These are phyloP conservation scores for Corymbia calophylla DNA, from an alignment of 441 rosid species.

Conservation along the genomic window DNA sequence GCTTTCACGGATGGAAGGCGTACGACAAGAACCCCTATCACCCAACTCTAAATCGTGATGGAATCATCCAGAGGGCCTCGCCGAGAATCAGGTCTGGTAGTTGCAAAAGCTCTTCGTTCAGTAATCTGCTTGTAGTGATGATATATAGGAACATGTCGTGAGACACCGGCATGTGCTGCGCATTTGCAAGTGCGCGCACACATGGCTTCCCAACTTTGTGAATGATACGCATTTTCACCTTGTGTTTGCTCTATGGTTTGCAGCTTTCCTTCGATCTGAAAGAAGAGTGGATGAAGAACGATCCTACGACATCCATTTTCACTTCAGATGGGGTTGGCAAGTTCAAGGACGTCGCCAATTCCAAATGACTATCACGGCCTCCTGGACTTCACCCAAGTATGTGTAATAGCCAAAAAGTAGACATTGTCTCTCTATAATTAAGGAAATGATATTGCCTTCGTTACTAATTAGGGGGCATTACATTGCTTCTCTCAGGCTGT, in stretches of 20 bases:
- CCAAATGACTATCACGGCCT: conserved; percentile 55
- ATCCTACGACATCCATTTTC: conserved; percentile 48
- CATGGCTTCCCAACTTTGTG: background rate
- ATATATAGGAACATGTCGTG: background rate
- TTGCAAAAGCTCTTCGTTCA: background rate
- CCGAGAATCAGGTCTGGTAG: background rate
- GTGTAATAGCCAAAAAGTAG: background rate
- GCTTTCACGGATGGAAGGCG: conserved; percentile 1
- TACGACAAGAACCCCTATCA: background rate
- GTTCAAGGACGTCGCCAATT: conserved; percentile 40
- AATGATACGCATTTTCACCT: background rate
- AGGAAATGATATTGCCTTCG: background rate
- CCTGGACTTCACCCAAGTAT: conserved; percentile 33
- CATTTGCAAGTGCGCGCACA: background rate
- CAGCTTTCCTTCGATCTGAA: conserved; percentile 1
- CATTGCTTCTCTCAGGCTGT: conserved; percentile 22
- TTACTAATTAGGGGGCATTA: background rate
- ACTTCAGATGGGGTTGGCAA: conserved; percentile 34
- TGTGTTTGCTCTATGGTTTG: background rate
- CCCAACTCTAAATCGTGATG: background rate
- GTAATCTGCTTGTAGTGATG: background rate
- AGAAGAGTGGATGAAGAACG: conserved; percentile 23
- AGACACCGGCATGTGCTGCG: background rate
- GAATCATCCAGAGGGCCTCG: background rate
- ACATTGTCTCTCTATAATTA: background rate